Base-by-base conservation (phyloP, 2,329 filamentous ascomycete species). In the Apiospora koreana region DNA sequence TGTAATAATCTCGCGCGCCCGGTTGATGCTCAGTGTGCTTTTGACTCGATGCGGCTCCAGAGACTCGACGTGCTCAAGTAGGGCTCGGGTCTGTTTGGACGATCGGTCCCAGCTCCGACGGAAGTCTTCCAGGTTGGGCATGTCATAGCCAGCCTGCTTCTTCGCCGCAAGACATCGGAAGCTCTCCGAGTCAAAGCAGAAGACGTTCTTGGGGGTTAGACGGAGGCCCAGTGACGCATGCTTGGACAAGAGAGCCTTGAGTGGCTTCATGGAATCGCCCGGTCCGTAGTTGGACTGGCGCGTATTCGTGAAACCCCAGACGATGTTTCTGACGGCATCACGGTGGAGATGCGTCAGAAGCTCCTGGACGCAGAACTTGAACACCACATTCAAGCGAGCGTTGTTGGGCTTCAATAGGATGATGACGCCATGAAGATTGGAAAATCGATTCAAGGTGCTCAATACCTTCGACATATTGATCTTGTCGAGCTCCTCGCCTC, bases 171-270 rank as follows among this genome's bases (percentile, higher is more conserved):
- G 75, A 65, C 77, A 84, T 6, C 82, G 80, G 70, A 84, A 84
- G 45, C 80, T 81, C 73, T 84, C 82, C 1, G 82, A 83, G 71
- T 85, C 83, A 64, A 84, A 84, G 71, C 81, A 84, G 70, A 81
- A 85, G 3, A 69, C 67, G 0, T 76, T 77, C 3, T 77, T 80
- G 6, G 54, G 77, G 45, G n/a, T 73, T 2, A 83, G 74, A 0
- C 69, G 70, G 4, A 82, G 68, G 1, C 76, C 74, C n/a, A 81
- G 70, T 21, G 79, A 75, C 3, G 70, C 67, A 72, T 81, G 76
- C 28, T 79, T 72, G 0, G 45, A 65, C 9, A 83, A 72, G 0
- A 83, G 72, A 0, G 69, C 64, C 31, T 79, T 71, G 0, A 84
- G 76, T 0, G 81, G 80, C 1, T 73, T 73, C 69, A 79, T 82